Conservation (phyloP, 73 alveolate species). For the Paramecium pentaurelia region DNA sequence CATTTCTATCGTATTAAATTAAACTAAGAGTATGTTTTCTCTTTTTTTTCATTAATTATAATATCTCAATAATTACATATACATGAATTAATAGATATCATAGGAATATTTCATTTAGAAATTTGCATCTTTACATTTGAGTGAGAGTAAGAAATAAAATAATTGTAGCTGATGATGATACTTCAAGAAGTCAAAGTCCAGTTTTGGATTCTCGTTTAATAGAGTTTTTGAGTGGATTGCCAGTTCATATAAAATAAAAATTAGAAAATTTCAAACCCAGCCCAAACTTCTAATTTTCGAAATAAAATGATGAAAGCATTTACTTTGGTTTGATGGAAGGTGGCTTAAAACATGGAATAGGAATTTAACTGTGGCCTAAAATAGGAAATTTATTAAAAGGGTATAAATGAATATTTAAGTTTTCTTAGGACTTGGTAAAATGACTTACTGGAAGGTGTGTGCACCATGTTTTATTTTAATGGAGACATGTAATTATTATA, state of each 20-base stretch:
- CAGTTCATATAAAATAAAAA: neutral
- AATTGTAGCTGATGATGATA: neutral
- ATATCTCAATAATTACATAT: neutral
- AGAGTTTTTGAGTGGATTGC: neutral
- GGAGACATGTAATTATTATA: neutral
- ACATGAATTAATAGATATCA: neutral
- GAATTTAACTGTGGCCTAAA: neutral
- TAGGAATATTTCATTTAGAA: neutral
- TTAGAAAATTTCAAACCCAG: neutral
- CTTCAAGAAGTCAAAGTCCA: neutral
- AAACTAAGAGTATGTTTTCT: neutral
- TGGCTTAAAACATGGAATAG: neutral
- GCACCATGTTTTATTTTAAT: neutral
- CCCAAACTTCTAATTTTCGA: neutral
- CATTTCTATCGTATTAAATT: neutral
- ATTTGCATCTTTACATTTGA: neutral
- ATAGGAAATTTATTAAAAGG: slow-evolving; percentile 14
- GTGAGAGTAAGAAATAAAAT: slow-evolving; percentile 8
- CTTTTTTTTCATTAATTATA: neutral
- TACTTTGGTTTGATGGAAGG: neutral
- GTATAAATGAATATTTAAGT: neutral
- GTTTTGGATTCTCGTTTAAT: neutral
- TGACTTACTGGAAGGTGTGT: slow-evolving; percentile 27
- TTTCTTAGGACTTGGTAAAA: slow-evolving; percentile 19
- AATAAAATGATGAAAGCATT: neutral